A percentile compares a stretch with the other conserved stretches of the same genome.
These are phyloP conservation scores for Cystofilobasidium bisporidii DNA, from an alignment of 768 basidiomycete genomes.

Conservation along the genomic window DNA sequence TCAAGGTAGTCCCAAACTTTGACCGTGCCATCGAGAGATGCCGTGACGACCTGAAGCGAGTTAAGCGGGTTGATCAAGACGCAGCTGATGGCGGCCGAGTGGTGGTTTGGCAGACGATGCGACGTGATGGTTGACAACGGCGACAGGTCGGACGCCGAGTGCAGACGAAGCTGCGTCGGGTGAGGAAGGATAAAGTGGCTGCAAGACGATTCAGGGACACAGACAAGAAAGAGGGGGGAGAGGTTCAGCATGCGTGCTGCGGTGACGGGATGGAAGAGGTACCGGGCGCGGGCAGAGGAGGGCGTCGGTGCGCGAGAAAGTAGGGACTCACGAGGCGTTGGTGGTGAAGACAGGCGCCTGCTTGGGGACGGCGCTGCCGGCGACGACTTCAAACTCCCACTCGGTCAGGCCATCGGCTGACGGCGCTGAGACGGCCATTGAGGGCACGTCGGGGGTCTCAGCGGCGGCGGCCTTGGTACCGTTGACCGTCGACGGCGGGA, in stretches of 20 bases:
- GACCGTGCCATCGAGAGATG: conserved; percentile 69
- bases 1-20: conserved; percentile 92
- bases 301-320: background rate
- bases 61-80: conserved; percentile 73
- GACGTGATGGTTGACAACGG: conserved; percentile 30
- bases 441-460: no score
- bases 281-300: background rate
- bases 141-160: conserved; percentile 17
- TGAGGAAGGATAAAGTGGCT: conserved; percentile 25
- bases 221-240: no score
- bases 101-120: conserved; percentile 37
- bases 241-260: no score
- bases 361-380: conserved; percentile 15
- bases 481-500: background rate
- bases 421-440: background rate
- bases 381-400: conserved; percentile 17
- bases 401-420: background rate
- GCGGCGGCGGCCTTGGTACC: background rate
- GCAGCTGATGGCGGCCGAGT: conserved; percentile 57
- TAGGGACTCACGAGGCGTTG: conserved; percentile 13
- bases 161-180: conserved; percentile 13
- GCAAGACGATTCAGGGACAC: no score
- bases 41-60: conserved; percentile 78
- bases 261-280: no score
- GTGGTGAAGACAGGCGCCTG: conserved; percentile 19